Evolutionary conservation across 1,284 basidiomycete species (phyloP).

Genomic region (Cryptococcus sp.): DNA sequence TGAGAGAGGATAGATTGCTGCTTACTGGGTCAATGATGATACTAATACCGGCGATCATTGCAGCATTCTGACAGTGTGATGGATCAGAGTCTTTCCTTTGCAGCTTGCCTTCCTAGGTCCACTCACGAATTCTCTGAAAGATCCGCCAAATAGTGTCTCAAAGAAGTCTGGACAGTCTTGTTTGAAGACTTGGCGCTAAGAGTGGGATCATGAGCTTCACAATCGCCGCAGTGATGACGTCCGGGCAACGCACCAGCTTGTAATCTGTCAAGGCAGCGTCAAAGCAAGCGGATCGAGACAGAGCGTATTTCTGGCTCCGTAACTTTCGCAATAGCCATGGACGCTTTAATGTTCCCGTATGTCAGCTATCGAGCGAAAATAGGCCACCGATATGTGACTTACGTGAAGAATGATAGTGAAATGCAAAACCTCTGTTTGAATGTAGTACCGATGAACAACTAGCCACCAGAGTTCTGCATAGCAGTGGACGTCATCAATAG

Average conservation of each 20-base stretch:
- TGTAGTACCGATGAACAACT: slow-evolving; percentile 48
- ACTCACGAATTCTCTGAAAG: slow-evolving; percentile 50
- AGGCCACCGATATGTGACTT: slow-evolving; percentile 8
- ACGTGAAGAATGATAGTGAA: slow-evolving; percentile 50
- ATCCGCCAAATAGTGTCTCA: slow-evolving; percentile 43
- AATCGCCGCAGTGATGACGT: too few relatives aligned
- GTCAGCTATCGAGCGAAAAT: neutral
- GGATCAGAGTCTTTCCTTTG: neutral
- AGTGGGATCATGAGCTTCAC: neutral
- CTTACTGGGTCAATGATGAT: slow-evolving; percentile 45
- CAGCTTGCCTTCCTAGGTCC: neutral
- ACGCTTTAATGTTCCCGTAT: slow-evolving; percentile 24
- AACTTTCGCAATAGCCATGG: slow-evolving; percentile 49
- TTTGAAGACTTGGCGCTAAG: slow-evolving; percentile 45
- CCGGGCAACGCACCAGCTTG: slow-evolving; percentile 32
- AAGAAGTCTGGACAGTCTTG: slow-evolving; percentile 46
- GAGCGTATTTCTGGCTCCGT: slow-evolving; percentile 35
- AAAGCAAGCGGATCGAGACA: slow-evolving; percentile 45
- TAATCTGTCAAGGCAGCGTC: slow-evolving; percentile 47
- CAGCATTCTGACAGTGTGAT: slow-evolving; percentile 36
- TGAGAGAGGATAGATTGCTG: neutral
- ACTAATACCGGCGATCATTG: slow-evolving; percentile 51
- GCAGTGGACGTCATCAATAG: slow-evolving; percentile 3
- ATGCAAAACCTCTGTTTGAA: slow-evolving; percentile 51
- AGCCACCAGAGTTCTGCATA: slow-evolving; percentile 39